Evolutionary conservation across 345 rosid species (phyloP).

Genomic region (Noccaea bulbosa): DNA sequence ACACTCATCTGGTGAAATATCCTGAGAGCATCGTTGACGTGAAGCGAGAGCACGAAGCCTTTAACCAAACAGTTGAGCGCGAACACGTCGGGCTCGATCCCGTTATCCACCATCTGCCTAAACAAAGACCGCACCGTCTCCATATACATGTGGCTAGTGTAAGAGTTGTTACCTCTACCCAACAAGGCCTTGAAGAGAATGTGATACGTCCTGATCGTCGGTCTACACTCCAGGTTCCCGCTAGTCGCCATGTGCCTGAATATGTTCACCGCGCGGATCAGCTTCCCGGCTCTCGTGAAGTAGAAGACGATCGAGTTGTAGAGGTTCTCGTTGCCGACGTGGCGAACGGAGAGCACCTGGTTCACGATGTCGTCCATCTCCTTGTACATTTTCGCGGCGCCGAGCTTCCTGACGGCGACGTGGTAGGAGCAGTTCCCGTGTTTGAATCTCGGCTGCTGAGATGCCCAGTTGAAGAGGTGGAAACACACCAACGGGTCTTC

Average conservation of each 20-base stretch:
- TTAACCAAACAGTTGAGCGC: constrained; percentile 62
- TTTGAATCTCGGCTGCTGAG: constrained; percentile 77
- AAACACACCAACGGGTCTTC: constrained; percentile 74
- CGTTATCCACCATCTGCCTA: constrained; percentile 78
- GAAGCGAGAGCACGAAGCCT: constrained; percentile 86
- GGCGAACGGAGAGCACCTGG: constrained; percentile 68
- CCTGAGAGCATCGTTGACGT: constrained; percentile 89
- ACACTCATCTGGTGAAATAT: constrained; percentile 89
- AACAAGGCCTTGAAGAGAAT: constrained; percentile 76
- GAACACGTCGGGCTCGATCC: constrained; percentile 76
- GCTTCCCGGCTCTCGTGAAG: constrained; percentile 76
- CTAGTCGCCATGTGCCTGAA: constrained; percentile 72
- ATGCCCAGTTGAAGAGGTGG: constrained; percentile 84
- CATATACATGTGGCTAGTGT: constrained; percentile 78
- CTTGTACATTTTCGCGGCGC: constrained; percentile 75
- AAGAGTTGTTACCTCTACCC: constrained; percentile 74
- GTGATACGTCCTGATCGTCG: constrained; percentile 77
- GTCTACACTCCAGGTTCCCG: constrained; percentile 66
- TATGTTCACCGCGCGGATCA: constrained; percentile 82
- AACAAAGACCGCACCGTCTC: constrained; percentile 75
- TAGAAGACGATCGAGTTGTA: constrained; percentile 75
- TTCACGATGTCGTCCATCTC: constrained; percentile 89
- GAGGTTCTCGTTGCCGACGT: constrained; percentile 68
- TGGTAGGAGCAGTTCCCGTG: constrained; percentile 69
- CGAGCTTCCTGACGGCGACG: constrained; percentile 74